Conservation (phyloP, 805 yeast genomes). For the Suhomyces sp. region DNA sequence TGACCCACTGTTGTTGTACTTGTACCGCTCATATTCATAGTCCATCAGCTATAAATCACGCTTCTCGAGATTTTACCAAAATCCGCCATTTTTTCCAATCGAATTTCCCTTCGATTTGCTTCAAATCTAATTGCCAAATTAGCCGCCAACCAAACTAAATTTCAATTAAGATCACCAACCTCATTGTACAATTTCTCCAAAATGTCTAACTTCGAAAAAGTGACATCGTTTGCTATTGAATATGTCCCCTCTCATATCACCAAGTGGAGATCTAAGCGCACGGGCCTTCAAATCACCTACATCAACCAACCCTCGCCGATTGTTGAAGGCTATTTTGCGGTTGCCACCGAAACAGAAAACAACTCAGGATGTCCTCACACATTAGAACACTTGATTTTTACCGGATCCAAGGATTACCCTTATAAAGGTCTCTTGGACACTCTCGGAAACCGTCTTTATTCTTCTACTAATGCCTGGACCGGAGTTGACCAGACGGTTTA, state of each 20-base stretch:
- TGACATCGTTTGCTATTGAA: slow-evolving; percentile 56
- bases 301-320: slow-evolving; percentile 80
- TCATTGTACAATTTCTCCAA: background rate
- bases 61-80: background rate
- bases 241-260: slow-evolving; percentile 69
- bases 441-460: slow-evolving; percentile 77
- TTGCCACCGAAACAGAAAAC: slow-evolving; percentile 85
- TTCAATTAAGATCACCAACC: background rate
- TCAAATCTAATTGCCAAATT: background rate
- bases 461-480: slow-evolving; percentile 96
- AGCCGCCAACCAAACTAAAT: background rate
- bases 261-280: slow-evolving; percentile 74
- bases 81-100: background rate
- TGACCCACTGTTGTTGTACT: background rate
- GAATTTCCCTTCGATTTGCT: background rate
- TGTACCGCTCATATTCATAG: background rate
- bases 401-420: slow-evolving; percentile 89
- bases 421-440: slow-evolving; percentile 89
- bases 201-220: slow-evolving; percentile 8
- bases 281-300: slow-evolving; percentile 79
- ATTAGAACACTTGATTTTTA: slow-evolving; percentile 86
- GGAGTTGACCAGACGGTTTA: slow-evolving; percentile 94
- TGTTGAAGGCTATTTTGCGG: slow-evolving; percentile 92
- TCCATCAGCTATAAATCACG: background rate
- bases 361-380: slow-evolving; percentile 96